These are phyloP conservation scores for Amanita phalloides DNA, from an alignment of 768 basidiomycete species.

Conservation along the genomic window DNA sequence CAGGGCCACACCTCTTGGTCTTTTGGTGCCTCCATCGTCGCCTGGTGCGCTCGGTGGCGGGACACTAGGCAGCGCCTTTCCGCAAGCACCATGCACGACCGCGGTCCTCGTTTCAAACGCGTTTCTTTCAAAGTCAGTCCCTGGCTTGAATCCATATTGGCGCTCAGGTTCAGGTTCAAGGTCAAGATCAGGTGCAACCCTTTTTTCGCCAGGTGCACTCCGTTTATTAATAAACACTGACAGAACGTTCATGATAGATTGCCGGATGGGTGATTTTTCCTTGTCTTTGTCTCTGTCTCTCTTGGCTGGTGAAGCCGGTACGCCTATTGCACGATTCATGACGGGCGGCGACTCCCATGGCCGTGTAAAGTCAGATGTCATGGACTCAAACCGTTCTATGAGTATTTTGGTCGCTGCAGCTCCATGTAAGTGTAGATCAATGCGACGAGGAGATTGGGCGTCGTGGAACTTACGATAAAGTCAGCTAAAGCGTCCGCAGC, in stretches of 20 bases:
- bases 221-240: slow-evolving; percentile 43
- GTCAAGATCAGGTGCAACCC: slow-evolving; percentile 7
- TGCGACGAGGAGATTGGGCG: not conserved
- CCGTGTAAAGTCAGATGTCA: not conserved
- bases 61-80: not conserved
- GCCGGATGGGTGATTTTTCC: slow-evolving; percentile 49
- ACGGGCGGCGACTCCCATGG: not conserved
- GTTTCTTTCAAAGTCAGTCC: not conserved
- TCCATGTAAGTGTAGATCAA: not conserved
- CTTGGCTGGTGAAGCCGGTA: not conserved
- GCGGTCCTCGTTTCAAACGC: not conserved
- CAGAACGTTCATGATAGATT: slow-evolving; percentile 53
- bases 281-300: slow-evolving; percentile 15
- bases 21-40: not conserved
- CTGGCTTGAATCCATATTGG: not conserved
- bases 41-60: not conserved
- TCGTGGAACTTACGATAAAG: not conserved
- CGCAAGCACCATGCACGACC: not conserved
- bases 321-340: not conserved
- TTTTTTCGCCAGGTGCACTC: slow-evolving; percentile 15
- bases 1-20: not conserved
- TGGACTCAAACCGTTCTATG: slow-evolving; percentile 1
- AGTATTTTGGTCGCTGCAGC: slow-evolving; percentile 2
- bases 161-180: slow-evolving; percentile 5
- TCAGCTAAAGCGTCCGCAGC: not conserved